These are phyloP conservation scores for Carex littledalei DNA, from an alignment of 176 grass and related monocot species.

Conservation along the genomic window DNA sequence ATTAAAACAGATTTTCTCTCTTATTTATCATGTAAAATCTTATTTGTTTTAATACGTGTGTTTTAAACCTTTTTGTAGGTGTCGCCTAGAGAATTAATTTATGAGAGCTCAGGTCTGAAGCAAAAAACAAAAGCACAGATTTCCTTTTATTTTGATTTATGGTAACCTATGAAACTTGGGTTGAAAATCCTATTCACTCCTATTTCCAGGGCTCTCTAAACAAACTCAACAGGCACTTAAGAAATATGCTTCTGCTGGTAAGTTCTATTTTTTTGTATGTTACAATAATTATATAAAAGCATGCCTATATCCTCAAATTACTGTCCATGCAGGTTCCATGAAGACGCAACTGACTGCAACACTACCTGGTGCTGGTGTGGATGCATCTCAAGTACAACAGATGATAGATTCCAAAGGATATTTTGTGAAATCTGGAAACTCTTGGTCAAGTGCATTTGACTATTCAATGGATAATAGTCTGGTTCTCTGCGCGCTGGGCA, in stretches of 20 bases:
- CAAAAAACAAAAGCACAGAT: background rate
- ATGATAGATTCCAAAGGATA: constrained; percentile 74
- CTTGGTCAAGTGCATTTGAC: constrained; percentile 61
- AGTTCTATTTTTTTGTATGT: constrained; percentile 7
- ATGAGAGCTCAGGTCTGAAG: constrained; percentile 80
- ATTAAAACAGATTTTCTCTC: background rate
- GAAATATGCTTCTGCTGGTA: constrained; percentile 90
- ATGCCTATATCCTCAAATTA: background rate
- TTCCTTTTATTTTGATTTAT: constrained; percentile 2
- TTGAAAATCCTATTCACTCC: background rate
- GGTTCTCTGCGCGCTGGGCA: constrained; percentile 65
- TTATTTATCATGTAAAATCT: background rate
- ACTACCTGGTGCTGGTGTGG: constrained; percentile 39
- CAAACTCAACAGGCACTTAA: constrained; percentile 52
- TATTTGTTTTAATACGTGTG: constrained; percentile 21
- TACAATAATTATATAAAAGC: no score
- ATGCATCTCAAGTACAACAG: constrained; percentile 49
- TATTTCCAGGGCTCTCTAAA: constrained; percentile 76
- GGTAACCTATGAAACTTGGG: background rate
- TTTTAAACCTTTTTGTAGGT: constrained; percentile 43
- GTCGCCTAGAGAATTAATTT: constrained; percentile 81
- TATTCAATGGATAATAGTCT: constrained; percentile 46
- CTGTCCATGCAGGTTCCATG: constrained; percentile 51
- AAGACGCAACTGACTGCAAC: constrained; percentile 68
- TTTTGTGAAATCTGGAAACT: constrained; percentile 55